Base-by-base conservation (phyloP, 371 early-diverging fungal genomes). In the Mucor lusitanicus region DNA sequence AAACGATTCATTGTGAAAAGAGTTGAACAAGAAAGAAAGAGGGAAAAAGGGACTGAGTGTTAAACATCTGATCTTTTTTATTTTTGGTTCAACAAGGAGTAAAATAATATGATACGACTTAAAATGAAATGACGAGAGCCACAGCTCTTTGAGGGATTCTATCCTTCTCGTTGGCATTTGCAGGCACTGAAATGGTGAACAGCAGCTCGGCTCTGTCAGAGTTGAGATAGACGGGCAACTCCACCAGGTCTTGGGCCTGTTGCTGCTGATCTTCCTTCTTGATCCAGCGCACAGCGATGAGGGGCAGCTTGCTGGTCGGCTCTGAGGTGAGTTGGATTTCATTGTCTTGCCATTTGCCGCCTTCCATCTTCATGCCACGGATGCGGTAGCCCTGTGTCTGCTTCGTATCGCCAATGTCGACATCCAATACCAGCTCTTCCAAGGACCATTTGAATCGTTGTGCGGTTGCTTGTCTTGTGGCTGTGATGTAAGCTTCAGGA, bases 401-500 rank as follows among this genome's bases (percentile, higher is more conserved):
- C 23, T 67, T 73, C 11, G 21, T 44, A 21, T 58, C 73, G 25
- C 78, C 78, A 42, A 87, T 74, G 58, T 79, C 79, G 8, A 91
- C 69, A 63, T 81, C 76, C 21, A 91, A 64, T 7, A 70, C 71
- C n/a, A 92, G 81, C 69, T 90, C 88, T 79, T 90, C 90, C 23
- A 90, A 74, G 54, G 91, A 91, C 84, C 88, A 90, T 30, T 78
- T 72, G 53, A 85, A 71, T 32, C 71, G 73, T 73, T 90, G 93
- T 12, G 97, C 96, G 1, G 87, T 92, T 7, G 89, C 85, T 75
- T 97, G 97, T 59, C 96, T 86, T 12, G 97, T 92, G 19, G 96
- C 97, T 0, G 97, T 97, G 19, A 97, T 81, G 68, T 89, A 96
- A 3, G 97, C 97, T 78, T 96, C 95, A 27, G 97, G 96, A 54